A percentile compares a stretch with the other conserved stretches of the same genome.
phyloP scores from a whole-genome alignment of 2,329 filamentous ascomycete species.

The Elsinoe ampelina region DNA sequence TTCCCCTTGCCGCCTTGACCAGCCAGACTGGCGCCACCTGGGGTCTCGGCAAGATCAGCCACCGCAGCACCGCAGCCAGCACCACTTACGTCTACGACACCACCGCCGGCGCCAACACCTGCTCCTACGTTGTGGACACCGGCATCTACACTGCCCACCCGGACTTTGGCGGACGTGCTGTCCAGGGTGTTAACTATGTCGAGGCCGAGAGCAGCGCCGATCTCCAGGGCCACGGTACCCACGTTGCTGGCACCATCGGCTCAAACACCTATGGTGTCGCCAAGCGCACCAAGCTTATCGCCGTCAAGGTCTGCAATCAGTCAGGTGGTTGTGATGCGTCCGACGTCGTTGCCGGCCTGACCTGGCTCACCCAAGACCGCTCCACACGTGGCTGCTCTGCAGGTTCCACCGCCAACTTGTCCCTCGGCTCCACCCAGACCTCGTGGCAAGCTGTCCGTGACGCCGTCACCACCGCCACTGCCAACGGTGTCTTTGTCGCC shows the following conservation, averaged over 20 bases:
- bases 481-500: slow-evolving; percentile 31
- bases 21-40: slow-evolving; percentile 19
- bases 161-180: slow-evolving; percentile 35
- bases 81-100: slow-evolving; percentile 34
- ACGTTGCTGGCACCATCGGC: slow-evolving; percentile 53
- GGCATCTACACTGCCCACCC: slow-evolving; percentile 38
- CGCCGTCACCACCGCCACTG: slow-evolving; percentile 29
- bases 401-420: slow-evolving; percentile 35
- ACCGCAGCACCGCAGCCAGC: slow-evolving; percentile 14
- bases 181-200: slow-evolving; percentile 33
- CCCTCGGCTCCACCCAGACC: slow-evolving; percentile 32
- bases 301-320: slow-evolving; percentile 42
- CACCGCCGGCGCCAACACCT: slow-evolving; percentile 30
- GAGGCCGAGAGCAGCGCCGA: slow-evolving; percentile 26
- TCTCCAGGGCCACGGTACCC: slow-evolving; percentile 54
- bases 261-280: slow-evolving; percentile 53
- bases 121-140: slow-evolving; percentile 42
- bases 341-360: slow-evolving; percentile 42
- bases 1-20: slow-evolving; percentile 13
- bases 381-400: slow-evolving; percentile 30
- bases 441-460: slow-evolving; percentile 33
- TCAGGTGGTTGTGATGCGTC: slow-evolving; percentile 39
- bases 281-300: slow-evolving; percentile 46
- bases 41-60: slow-evolving; percentile 19
- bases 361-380: slow-evolving; percentile 37